Conservation (phyloP, 257 asterid species). For the Jacaranda copaia region DNA sequence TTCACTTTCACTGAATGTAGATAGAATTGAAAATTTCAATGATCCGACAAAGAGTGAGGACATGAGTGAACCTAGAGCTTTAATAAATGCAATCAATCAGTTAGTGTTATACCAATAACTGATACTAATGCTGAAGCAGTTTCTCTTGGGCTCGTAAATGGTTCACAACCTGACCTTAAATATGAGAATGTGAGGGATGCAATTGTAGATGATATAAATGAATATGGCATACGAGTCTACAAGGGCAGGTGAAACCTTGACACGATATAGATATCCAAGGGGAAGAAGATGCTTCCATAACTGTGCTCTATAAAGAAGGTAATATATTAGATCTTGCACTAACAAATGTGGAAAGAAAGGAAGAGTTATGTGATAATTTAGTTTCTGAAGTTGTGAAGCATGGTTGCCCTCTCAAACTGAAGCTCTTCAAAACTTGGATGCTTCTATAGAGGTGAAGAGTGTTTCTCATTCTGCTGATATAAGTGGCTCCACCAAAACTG, state of each 20-base stretch:
- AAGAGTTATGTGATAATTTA: constrained; percentile 37
- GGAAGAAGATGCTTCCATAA: constrained; percentile 36
- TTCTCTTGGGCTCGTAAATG: constrained; percentile 38
- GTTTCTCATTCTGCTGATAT: constrained; percentile 35
- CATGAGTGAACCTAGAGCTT: constrained; percentile 31
- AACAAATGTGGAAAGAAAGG: constrained; percentile 35
- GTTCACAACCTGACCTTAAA: constrained; percentile 32
- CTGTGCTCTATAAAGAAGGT: constrained; percentile 37
- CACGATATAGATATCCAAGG: constrained; percentile 13
- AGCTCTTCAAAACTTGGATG: constrained; percentile 33
- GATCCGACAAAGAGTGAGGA: constrained; percentile 37
- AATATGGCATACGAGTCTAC: constrained; percentile 21
- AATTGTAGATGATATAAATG: constrained; percentile 21
- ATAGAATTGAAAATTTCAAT: constrained; percentile 36
- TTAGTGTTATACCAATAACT: constrained; percentile 11
- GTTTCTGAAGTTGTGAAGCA: constrained; percentile 42
- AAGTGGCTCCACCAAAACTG: constrained; percentile 3
- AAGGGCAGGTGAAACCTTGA: no score
- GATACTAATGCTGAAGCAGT: constrained; percentile 37
- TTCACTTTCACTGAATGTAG: constrained; percentile 43
- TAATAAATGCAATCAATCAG: constrained; percentile 38
- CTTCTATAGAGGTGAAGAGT: constrained; percentile 35
- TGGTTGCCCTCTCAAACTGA: constrained; percentile 40
- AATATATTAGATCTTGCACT: constrained; percentile 28
- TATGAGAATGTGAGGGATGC: constrained; percentile 30